These are phyloP conservation scores for Didymella lethalis DNA, from an alignment of 2,329 filamentous ascomycete species.

Conservation along the genomic window DNA sequence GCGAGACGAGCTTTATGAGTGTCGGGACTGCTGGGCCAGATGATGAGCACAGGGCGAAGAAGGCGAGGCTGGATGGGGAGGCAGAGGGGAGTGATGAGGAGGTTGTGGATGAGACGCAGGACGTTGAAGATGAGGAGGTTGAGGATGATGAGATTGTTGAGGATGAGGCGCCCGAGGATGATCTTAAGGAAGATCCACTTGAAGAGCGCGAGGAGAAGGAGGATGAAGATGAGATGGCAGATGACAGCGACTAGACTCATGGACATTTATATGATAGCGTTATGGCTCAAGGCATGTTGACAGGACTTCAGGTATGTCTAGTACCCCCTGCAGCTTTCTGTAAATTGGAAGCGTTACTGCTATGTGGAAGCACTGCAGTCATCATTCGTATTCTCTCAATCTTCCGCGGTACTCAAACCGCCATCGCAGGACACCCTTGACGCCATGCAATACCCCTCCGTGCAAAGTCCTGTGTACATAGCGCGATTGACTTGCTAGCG, in stretches of 20 bases:
- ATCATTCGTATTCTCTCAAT: background rate
- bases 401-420: background rate
- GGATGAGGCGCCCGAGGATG: conserved; percentile 63
- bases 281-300: conserved; percentile 18
- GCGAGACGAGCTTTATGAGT: conserved; percentile 24
- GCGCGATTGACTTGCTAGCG: background rate
- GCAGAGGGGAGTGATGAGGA: conserved; percentile 52
- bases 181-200: conserved; percentile 53
- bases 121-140: conserved; percentile 60
- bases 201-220: conserved; percentile 57
- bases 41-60: conserved; percentile 59
- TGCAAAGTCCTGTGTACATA: background rate
- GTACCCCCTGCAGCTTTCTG: background rate
- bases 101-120: conserved; percentile 50
- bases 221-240: conserved; percentile 58
- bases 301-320: background rate
- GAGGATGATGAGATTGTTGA: conserved; percentile 62
- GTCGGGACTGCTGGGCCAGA: conserved; percentile 34
- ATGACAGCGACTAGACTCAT: conserved; percentile 52
- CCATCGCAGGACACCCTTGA: background rate
- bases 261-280: conserved; percentile 42
- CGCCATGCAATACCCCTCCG: background rate
- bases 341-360: background rate
- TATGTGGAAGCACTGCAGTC: background rate
- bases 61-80: conserved; percentile 51